phyloP scores from a whole-genome alignment of 2,329 filamentous ascomycete genomes.

The Aspergillus jensenii region DNA sequence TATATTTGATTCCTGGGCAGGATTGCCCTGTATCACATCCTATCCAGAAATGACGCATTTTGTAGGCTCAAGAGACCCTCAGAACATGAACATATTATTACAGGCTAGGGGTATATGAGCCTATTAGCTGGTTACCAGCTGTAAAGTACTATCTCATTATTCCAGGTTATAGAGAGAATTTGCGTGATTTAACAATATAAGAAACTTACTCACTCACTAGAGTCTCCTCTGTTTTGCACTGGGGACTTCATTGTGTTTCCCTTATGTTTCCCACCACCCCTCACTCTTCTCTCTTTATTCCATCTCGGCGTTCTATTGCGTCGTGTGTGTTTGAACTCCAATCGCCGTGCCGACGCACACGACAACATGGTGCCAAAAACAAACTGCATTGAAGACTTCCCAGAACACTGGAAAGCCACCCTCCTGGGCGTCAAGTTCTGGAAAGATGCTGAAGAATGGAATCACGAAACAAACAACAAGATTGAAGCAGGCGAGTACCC shows the following conservation, averaged over 20 bases:
- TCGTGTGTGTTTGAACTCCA: neutral
- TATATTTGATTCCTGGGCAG: neutral
- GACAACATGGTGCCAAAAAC: constrained; percentile 4
- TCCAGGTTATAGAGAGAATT: neutral
- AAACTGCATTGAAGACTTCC: constrained; percentile 21
- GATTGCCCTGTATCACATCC: neutral
- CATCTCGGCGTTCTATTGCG: neutral
- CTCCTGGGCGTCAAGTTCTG: constrained; percentile 31
- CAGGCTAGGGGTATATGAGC: neutral
- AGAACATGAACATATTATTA: neutral
- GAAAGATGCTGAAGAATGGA: constrained; percentile 25
- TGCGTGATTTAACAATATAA: neutral
- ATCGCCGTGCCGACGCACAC: neutral
- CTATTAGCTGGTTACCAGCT: neutral
- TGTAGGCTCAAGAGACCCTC: neutral
- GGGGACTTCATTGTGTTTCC: neutral
- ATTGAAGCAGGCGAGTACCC: constrained; percentile 19
- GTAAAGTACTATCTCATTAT: neutral
- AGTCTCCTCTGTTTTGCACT: neutral
- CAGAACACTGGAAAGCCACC: constrained; percentile 25
- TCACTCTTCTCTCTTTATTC: neutral
- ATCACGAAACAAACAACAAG: constrained; percentile 15
- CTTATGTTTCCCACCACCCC: neutral
- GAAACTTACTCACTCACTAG: neutral
- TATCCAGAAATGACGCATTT: neutral